These are phyloP conservation scores for Fagopyrum esculentum DNA, from an alignment of 148 eudicot genomes.

Conservation along the genomic window DNA sequence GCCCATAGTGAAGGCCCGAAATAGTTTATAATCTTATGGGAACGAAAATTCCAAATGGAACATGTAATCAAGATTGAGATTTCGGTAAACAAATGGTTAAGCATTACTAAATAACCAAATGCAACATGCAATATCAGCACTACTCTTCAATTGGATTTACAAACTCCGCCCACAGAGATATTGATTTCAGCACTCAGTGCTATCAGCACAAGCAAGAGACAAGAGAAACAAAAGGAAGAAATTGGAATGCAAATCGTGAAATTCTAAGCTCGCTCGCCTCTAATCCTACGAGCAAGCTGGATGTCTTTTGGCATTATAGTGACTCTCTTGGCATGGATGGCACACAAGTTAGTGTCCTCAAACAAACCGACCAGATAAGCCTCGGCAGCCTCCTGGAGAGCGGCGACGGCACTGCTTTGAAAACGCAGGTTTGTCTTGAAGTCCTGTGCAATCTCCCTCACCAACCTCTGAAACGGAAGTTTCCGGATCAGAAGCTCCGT, in stretches of 20 bases:
- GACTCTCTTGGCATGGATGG: slow-evolving; percentile 13
- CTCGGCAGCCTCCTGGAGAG: slow-evolving; percentile 10
- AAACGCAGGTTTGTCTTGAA: slow-evolving; percentile 12
- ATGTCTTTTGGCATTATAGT: slow-evolving; percentile 10
- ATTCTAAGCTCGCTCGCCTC: slow-evolving; percentile 10
- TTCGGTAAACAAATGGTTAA: too few species aligned
- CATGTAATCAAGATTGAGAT: too few species aligned
- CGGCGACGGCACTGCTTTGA: slow-evolving; percentile 9
- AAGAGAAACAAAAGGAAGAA: not conserved
- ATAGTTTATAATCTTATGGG: too few species aligned
- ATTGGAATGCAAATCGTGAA: not conserved
- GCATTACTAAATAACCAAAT: not conserved
- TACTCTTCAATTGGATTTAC: not conserved
- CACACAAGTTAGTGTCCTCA: slow-evolving; percentile 11
- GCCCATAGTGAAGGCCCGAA: not conserved
- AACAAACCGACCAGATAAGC: slow-evolving; percentile 10
- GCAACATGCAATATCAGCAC: too few species aligned
- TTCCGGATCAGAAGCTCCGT: slow-evolving; percentile 8
- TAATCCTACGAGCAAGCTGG: slow-evolving; percentile 12
- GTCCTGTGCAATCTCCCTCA: slow-evolving; percentile 11
- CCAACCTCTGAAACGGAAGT: slow-evolving; percentile 11
- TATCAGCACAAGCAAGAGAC: not conserved
- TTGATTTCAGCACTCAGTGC: not conserved
- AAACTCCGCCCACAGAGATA: not conserved
- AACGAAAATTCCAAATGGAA: not conserved